phyloP scores from a whole-genome alignment of 192 early-diverging fungal species.

The Phycomyces blakesleeanus region DNA sequence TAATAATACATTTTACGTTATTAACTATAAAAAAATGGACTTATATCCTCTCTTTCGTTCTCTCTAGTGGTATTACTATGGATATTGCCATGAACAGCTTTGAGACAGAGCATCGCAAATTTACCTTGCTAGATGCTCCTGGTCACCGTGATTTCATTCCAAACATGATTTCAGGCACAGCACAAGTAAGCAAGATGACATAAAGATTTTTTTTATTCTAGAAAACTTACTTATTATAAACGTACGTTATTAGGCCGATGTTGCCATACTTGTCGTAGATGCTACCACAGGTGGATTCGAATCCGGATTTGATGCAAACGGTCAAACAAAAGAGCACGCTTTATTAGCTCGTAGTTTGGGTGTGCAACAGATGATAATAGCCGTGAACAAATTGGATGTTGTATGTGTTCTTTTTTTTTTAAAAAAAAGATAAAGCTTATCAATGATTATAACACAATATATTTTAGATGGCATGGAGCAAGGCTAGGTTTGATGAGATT shows the following conservation, averaged over 20 bases:
- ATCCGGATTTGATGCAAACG: conserved; percentile 88
- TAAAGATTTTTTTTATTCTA: neutral
- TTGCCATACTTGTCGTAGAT: conserved; percentile 90
- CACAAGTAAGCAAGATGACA: conserved; percentile 51
- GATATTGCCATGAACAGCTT: conserved; percentile 92
- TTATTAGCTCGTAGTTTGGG: conserved; percentile 88
- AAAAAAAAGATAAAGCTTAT: neutral
- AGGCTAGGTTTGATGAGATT: conserved; percentile 80
- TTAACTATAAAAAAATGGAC: neutral
- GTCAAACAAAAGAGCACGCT: conserved; percentile 96
- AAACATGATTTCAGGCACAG: conserved; percentile 97
- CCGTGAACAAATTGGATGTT: conserved; percentile 93
- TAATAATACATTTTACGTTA: no score
- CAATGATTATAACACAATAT: neutral
- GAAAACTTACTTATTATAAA: neutral
- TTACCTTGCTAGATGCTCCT: conserved; percentile 93
- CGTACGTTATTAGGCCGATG: conserved; percentile 74
- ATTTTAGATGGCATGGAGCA: conserved; percentile 68
- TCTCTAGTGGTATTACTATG: conserved; percentile 87
- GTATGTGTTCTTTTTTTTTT: conserved; percentile 38
- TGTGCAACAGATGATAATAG: conserved; percentile 87
- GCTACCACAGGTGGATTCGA: conserved; percentile 89
- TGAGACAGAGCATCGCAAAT: conserved; percentile 69
- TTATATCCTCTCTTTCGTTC: neutral
- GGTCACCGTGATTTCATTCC: conserved; percentile 98